These are phyloP conservation scores for Aspergillus sp. DNA, from an alignment of 2,329 filamentous ascomycete species.

Conservation along the genomic window DNA sequence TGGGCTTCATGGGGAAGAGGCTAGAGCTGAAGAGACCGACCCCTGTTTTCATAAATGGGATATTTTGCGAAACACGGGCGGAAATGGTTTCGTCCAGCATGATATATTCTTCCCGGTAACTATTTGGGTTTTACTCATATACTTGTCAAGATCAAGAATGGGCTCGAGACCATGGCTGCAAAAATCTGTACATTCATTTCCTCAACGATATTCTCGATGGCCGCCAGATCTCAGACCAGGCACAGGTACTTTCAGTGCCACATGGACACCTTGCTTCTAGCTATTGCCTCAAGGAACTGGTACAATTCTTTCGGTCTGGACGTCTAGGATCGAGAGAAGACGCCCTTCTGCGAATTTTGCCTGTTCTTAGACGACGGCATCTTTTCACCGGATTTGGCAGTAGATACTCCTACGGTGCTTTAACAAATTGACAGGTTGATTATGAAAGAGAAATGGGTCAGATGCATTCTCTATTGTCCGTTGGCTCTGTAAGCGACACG, in stretches of 20 bases:
- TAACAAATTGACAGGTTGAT: constrained; percentile 5
- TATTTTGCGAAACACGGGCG: constrained; percentile 20
- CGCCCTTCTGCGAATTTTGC: constrained; percentile 27
- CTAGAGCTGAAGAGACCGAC: constrained; percentile 14
- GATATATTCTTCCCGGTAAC: constrained; percentile 10
- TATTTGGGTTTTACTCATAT: constrained; percentile 20
- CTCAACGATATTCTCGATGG: constrained; percentile 12
- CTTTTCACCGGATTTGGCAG: constrained; percentile 20
- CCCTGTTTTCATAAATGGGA: constrained; percentile 28
- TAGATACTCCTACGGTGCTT: constrained; percentile 9
- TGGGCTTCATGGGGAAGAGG: constrained; percentile 15
- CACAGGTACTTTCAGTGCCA: constrained; percentile 10
- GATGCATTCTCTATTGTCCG: constrained; percentile 12
- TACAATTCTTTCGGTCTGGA: constrained; percentile 16
- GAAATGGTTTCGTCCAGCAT: constrained; percentile 12
- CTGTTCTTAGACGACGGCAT: constrained; percentile 9
- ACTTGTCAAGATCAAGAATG: constrained; percentile 18
- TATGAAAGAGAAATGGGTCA: constrained; percentile 14
- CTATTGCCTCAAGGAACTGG: constrained; percentile 17
- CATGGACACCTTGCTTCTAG: constrained; percentile 12
- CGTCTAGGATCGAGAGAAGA: constrained; percentile 24
- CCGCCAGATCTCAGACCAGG: constrained; percentile 8
- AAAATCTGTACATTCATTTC: constrained; percentile 28
- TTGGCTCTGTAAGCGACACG: constrained; percentile 23
- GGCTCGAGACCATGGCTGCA: constrained; percentile 21